These are phyloP conservation scores for Fusarium poae DNA, from an alignment of 2,329 filamentous ascomycete species.

Conservation along the genomic window DNA sequence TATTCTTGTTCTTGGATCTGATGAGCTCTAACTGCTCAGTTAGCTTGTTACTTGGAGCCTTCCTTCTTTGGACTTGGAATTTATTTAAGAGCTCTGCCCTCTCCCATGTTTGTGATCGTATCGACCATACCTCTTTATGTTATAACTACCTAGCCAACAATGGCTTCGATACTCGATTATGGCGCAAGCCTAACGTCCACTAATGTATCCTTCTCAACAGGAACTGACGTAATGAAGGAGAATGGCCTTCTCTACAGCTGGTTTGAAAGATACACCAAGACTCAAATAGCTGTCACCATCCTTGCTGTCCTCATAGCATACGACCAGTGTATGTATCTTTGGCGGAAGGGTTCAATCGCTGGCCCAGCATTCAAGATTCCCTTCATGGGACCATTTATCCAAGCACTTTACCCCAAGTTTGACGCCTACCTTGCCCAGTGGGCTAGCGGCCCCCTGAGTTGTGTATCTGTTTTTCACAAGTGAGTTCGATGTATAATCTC, in stretches of 20 bases:
- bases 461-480: constrained; percentile 89
- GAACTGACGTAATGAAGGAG: background rate
- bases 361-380: constrained; percentile 74
- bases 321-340: constrained; percentile 68
- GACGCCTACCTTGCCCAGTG: constrained; percentile 80
- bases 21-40: background rate
- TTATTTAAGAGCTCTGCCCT: background rate
- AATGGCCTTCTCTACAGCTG: constrained; percentile 27
- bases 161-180: constrained; percentile 14
- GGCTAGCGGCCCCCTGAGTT: constrained; percentile 82
- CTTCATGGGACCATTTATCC: constrained; percentile 80
- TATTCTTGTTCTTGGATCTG: constrained; percentile 18
- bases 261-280: constrained; percentile 15
- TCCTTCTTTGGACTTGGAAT: background rate
- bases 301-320: constrained; percentile 54
- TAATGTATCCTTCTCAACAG: constrained; percentile 11
- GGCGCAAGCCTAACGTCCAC: background rate
- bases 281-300: constrained; percentile 47
- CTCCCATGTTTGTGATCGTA: too few species aligned
- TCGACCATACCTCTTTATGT: background rate
- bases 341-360: constrained; percentile 71
- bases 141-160: background rate
- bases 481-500: constrained; percentile 52
- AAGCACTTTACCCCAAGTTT: constrained; percentile 81
- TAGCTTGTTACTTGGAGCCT: fast-evolving